phyloP scores from a whole-genome alignment of 352 stramenopile species.

The Elongisporangium undulatum region DNA sequence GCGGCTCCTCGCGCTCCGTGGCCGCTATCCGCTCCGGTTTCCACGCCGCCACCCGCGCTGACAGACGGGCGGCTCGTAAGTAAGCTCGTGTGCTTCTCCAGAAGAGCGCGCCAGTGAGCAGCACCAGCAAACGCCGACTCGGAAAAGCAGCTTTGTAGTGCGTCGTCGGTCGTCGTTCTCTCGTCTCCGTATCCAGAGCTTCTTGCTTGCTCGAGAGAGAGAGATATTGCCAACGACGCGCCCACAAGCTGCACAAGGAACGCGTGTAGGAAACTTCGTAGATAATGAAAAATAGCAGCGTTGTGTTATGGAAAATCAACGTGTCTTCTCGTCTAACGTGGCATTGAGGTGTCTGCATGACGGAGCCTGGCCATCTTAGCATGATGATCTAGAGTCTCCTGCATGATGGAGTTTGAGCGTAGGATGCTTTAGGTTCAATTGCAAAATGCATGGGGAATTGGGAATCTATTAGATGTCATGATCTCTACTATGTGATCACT shows the following conservation, averaged over 20 bases:
- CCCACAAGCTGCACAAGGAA: background rate
- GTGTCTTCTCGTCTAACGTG: background rate
- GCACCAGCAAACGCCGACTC: background rate
- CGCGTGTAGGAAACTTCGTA: background rate
- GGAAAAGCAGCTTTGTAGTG: constrained; percentile 1
- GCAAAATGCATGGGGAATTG: too few species aligned
- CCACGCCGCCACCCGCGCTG: constrained; percentile 91
- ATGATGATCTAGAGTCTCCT: too few species aligned
- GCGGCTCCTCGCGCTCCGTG: constrained; percentile 95
- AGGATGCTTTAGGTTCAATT: too few species aligned
- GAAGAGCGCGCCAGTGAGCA: constrained; percentile 1
- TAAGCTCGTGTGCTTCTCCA: constrained; percentile 29
- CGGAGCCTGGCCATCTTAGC: too few species aligned
- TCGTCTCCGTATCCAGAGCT: background rate
- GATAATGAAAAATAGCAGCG: background rate
- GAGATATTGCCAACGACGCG: too few species aligned
- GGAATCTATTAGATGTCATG: background rate
- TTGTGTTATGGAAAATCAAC: background rate
- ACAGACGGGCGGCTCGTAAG: constrained; percentile 83
- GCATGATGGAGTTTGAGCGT: too few species aligned
- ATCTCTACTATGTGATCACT: constrained; percentile 1
- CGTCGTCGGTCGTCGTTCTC: background rate
- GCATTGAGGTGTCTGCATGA: background rate
- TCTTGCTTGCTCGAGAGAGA: background rate
- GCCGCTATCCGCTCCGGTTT: constrained; percentile 98